Evolutionary conservation across 176 grass and related monocot genomes (phyloP).

Genomic region (Guadua angustifolia): DNA sequence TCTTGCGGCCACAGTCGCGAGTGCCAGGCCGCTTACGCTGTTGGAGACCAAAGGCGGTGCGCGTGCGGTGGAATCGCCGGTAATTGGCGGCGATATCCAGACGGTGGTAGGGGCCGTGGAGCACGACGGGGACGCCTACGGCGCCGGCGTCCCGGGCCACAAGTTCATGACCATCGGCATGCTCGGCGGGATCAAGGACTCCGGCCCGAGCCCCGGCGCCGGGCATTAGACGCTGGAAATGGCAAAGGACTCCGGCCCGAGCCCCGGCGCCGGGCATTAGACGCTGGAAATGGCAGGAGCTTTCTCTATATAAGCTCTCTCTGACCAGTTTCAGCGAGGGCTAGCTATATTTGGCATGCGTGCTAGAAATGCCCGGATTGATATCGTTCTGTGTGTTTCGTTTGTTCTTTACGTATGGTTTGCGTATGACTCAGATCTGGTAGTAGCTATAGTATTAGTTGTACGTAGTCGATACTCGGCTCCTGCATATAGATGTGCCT

Average conservation of each 20-base stretch:
- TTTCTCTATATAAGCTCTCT: not conserved
- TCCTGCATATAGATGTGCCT: too few relatives aligned
- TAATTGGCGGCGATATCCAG: not conserved
- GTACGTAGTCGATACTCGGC: too few relatives aligned
- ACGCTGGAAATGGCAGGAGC: not conserved
- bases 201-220: constrained; percentile 53
- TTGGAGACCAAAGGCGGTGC: not conserved
- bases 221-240: constrained; percentile 42
- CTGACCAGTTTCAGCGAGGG: too few relatives aligned
- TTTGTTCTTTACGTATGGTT: too few relatives aligned
- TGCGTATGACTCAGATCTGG: too few relatives aligned
- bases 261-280: constrained; percentile 58
- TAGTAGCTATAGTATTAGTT: too few relatives aligned
- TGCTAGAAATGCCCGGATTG: too few relatives aligned
- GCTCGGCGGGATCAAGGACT: constrained; percentile 54
- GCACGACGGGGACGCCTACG: not conserved
- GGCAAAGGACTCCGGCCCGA: constrained; percentile 41
- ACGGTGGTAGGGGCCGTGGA: not conserved
- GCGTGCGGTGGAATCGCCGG: constrained; percentile 25
- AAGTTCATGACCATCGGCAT: constrained; percentile 27
- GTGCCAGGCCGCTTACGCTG: constrained; percentile 19
- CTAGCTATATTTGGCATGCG: too few relatives aligned
- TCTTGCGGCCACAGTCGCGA: not conserved
- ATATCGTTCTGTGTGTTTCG: too few relatives aligned
- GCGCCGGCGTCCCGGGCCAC: not conserved